Evolutionary conservation across 306 rosid genomes (phyloP).

Genomic region (Crotalaria pallida): DNA sequence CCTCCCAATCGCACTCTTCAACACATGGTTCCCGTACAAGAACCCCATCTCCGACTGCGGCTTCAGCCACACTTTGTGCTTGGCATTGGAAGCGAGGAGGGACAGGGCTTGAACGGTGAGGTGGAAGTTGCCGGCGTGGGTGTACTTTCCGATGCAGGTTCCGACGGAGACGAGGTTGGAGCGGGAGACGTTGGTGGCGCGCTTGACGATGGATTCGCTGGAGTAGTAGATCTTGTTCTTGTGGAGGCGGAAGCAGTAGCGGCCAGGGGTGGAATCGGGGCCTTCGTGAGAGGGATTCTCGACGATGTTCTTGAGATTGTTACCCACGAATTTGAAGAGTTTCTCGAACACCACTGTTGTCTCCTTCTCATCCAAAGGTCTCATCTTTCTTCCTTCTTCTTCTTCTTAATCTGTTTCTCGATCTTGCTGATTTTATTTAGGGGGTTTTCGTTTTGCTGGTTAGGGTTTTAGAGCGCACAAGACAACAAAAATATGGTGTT

Average conservation of each 20-base stretch:
- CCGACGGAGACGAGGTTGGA: constrained; percentile 64
- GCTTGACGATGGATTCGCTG: constrained; percentile 75
- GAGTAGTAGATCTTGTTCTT: constrained; percentile 75
- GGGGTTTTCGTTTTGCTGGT: no score
- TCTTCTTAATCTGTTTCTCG: no score
- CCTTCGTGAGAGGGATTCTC: constrained; percentile 93
- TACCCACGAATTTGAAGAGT: constrained; percentile 80
- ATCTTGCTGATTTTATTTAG: no score
- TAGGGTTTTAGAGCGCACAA: no score
- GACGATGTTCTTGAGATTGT: constrained; percentile 79
- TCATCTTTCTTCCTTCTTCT: constrained; percentile 34
- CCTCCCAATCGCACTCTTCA: constrained; percentile 83
- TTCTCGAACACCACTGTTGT: constrained; percentile 76
- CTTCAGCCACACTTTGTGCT: constrained; percentile 93
- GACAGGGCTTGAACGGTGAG: constrained; percentile 61
- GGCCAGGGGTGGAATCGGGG: constrained; percentile 58
- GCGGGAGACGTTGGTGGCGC: constrained; percentile 80
- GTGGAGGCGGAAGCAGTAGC: constrained; percentile 88
- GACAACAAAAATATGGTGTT: no score
- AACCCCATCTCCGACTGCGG: constrained; percentile 85
- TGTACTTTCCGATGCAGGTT: constrained; percentile 79
- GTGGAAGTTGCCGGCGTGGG: constrained; percentile 85
- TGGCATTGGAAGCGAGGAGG: constrained; percentile 65
- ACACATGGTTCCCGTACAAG: constrained; percentile 76
- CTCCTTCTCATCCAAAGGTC: constrained; percentile 81